phyloP scores from a whole-genome alignment of 495 filamentous ascomycete genomes.

The Arthonia radiata region DNA sequence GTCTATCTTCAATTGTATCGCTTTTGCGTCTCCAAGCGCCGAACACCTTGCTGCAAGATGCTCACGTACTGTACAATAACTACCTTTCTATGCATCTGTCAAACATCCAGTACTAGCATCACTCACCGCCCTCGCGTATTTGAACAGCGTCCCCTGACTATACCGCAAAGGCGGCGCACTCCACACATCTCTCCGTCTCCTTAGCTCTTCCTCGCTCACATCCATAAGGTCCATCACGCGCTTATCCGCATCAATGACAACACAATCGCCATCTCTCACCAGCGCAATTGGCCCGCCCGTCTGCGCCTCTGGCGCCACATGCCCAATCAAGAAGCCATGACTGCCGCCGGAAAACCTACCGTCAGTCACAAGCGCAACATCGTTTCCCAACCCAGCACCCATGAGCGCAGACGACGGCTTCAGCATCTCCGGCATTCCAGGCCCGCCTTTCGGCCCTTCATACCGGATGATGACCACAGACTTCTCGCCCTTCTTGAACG shows the following conservation, averaged over 20 bases:
- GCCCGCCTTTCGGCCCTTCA: conserved; percentile 62
- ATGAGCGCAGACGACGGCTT: conserved; percentile 67
- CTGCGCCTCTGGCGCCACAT: conserved; percentile 47
- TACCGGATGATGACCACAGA: conserved; percentile 95
- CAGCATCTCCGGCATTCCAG: conserved; percentile 74
- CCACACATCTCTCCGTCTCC: conserved; percentile 35
- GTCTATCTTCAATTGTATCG: too few species aligned
- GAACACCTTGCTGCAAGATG: too few species aligned
- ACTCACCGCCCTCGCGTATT: conserved; percentile 42
- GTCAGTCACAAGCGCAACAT: conserved; percentile 60
- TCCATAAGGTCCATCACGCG: conserved; percentile 31
- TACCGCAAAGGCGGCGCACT: conserved; percentile 41
- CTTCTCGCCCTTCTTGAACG: conserved; percentile 91
- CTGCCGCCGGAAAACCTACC: conserved; percentile 54
- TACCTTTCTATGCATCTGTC: conserved; percentile 43
- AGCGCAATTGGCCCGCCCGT: conserved; percentile 45
- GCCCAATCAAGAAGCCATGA: conserved; percentile 58
- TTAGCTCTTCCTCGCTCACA: conserved; percentile 38
- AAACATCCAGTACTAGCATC: conserved; percentile 65
- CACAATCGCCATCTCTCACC: conserved; percentile 39
- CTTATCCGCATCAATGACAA: conserved; percentile 48
- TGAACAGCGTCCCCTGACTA: conserved; percentile 46
- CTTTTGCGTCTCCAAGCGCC: too few species aligned
- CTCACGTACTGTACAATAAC: too few species aligned
- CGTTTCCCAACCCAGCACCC: conserved; percentile 61